Percentiles rank a stretch among this genome's conserved stretches.
These are phyloP conservation scores for Knoxdaviesia capensis DNA, from an alignment of 2,329 filamentous ascomycete genomes.

Conservation along the genomic window DNA sequence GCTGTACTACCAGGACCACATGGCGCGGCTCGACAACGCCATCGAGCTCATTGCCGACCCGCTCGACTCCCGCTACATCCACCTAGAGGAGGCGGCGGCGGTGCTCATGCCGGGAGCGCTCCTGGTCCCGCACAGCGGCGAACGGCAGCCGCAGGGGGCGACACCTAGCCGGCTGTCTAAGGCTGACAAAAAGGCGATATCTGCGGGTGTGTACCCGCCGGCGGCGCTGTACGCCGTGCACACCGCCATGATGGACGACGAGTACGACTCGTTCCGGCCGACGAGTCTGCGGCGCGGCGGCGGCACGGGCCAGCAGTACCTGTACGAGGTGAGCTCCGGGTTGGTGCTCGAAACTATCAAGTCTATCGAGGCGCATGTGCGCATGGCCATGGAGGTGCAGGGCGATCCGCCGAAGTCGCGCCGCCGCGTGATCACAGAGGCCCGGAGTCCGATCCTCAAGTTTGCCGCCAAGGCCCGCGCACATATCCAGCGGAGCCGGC, in stretches of 20 bases:
- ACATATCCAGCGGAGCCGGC: constrained; percentile 30
- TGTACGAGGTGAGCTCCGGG: constrained; percentile 32
- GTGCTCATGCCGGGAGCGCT: too few species aligned
- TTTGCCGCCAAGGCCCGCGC: constrained; percentile 30
- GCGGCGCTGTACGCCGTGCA: constrained; percentile 49
- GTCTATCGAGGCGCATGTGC: constrained; percentile 13
- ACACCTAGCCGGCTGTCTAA: too few species aligned
- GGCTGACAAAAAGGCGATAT: too few species aligned
- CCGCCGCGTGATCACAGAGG: constrained; percentile 5
- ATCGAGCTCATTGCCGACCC: constrained; percentile 18
- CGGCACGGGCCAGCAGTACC: constrained; percentile 18
- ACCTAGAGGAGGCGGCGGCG: too few species aligned
- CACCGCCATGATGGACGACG: constrained; percentile 36
- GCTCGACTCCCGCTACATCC: constrained; percentile 19
- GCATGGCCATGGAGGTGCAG: constrained; percentile 4
- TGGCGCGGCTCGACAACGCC: constrained; percentile 25
- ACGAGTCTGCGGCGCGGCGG: constrained; percentile 15
- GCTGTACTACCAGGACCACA: constrained; percentile 24
- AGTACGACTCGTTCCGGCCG: constrained; percentile 35
- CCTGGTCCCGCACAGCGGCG: too few species aligned
- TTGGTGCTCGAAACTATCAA: constrained; percentile 12
- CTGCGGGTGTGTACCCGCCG: constrained; percentile 12
- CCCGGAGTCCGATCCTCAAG: constrained; percentile 11
- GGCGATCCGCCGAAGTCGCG: background rate
- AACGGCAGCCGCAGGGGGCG: too few species aligned